Evolutionary conservation across 2,329 filamentous ascomycete species (phyloP), one percentile per base, ranked within the genome.

Genomic region (Trichoderma koningii): DNA sequence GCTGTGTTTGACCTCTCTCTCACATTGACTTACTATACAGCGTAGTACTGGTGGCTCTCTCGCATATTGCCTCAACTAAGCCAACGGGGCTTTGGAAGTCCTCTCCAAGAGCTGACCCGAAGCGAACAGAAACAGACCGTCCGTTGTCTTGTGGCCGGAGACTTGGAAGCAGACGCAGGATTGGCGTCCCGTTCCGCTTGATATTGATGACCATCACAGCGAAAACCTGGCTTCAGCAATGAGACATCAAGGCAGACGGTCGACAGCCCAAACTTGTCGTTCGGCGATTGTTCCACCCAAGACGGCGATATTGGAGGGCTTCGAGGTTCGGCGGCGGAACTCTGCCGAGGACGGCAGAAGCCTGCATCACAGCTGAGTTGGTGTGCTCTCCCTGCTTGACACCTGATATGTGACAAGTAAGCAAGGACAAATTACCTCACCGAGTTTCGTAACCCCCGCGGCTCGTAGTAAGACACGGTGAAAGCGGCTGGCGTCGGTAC

Each of bases 401-500:
- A 7, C 4, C 4, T 30, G 38, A 15, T 6, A 15, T 28, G 30
- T 48, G 52, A 41, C 48, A 51, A 26, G 57, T 63, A 63, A 23
- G 61, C 50, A 63, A 28, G 44, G 26, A 12, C 38, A 51, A 42
- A 51, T 51, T 51, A 12, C 17, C 42, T 48, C 52, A 56, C 50
- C 15, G 12, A 26, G 41, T 63, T 48, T 4, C 30, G 17, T 15
- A 14, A 38, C 5, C 61, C 52, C 61, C 52, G 9, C 61, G n/a
- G 30, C 10, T 23, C 23, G 17, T 44, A 63, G 61, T 63, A 63
- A 63, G 61, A 62, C 59, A 47, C 15, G 21, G 26, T 38, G 34
- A 38, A 26, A 21, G 15, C 4, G 50, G 41, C 14, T 12, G 41
- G 28, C 41, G 50, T 55, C 42, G 10, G 28, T 19, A 19, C 34